Percentiles rank a stretch among this genome's conserved stretches.
phyloP scores from a whole-genome alignment of 2,329 filamentous ascomycete genomes.

The Trichoderma sp. region DNA sequence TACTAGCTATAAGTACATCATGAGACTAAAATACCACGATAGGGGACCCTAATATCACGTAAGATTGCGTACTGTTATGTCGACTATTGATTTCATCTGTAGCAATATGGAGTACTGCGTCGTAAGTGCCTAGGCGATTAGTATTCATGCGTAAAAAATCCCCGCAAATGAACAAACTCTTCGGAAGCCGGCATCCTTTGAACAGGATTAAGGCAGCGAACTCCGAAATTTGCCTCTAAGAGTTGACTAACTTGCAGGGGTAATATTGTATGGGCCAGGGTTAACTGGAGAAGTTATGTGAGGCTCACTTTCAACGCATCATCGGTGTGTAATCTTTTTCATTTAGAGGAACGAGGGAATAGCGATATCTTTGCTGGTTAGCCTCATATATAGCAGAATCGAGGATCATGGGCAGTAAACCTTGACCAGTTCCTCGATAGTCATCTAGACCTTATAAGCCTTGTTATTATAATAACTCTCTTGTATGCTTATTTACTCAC shows the following conservation, averaged over 20 bases:
- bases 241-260: not conserved
- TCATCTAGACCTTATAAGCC: too few relatives aligned
- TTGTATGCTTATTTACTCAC: not conserved
- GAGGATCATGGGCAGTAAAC: too few relatives aligned
- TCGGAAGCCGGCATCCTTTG: not conserved
- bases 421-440: too few relatives aligned
- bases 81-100: not conserved
- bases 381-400: too few relatives aligned
- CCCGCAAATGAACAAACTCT: not conserved
- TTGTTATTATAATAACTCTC: not conserved
- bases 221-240: not conserved
- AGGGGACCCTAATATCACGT: not conserved
- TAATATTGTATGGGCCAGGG: not conserved
- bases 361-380: too few relatives aligned
- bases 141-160: not conserved
- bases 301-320: too few relatives aligned
- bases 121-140: not conserved
- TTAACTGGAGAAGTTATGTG: not conserved
- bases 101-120: not conserved
- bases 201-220: not conserved
- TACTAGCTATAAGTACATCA: not conserved
- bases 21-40: not conserved
- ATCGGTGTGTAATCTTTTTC: too few relatives aligned
- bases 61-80: not conserved
- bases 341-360: too few relatives aligned